Percentiles rank a stretch among this genome's conserved stretches.
Evolutionary conservation across 768 basidiomycete genomes (phyloP).

Genomic region (Lactifluus pinguis): DNA sequence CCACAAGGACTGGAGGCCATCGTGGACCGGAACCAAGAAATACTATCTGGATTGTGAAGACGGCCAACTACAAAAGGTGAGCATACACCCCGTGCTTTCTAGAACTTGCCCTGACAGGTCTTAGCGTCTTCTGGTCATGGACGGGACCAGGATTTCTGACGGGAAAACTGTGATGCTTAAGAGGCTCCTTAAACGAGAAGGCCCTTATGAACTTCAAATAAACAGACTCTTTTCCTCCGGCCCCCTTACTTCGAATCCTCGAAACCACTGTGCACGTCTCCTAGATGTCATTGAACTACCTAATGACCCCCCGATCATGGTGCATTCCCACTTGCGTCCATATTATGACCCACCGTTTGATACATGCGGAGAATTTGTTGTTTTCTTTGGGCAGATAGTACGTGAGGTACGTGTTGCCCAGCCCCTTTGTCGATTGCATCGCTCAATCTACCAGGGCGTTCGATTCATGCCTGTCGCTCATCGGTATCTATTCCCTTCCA

Average conservation of each 20-base stretch:
- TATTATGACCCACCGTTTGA: slow-evolving; percentile 22
- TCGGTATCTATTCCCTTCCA: not conserved
- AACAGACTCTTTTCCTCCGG: not conserved
- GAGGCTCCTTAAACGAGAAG: not conserved
- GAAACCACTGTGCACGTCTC: too few species aligned
- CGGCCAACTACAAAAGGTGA: slow-evolving; percentile 4
- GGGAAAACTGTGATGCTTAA: slow-evolving; percentile 3
- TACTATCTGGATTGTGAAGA: not conserved
- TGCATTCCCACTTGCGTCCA: slow-evolving; percentile 24
- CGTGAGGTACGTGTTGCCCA: slow-evolving; percentile 15
- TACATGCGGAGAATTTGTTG: slow-evolving; percentile 21
- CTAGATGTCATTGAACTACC: slow-evolving; percentile 3
- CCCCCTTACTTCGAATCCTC: too few species aligned
- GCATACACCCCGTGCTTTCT: not conserved
- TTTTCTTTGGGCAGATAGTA: slow-evolving; percentile 21
- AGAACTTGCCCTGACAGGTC: not conserved
- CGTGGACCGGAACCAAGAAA: not conserved
- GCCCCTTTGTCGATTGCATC: not conserved
- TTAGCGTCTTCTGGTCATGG: not conserved
- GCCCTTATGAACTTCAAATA: slow-evolving; percentile 9
- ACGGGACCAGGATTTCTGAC: not conserved
- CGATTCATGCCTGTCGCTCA: slow-evolving; percentile 11
- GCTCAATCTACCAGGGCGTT: not conserved
- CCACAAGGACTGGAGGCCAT: not conserved
- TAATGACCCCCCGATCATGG: slow-evolving; percentile 4